These are phyloP conservation scores for Cyclotella cryptica DNA, from an alignment of 108 stramenopile genomes.

Conservation along the genomic window DNA sequence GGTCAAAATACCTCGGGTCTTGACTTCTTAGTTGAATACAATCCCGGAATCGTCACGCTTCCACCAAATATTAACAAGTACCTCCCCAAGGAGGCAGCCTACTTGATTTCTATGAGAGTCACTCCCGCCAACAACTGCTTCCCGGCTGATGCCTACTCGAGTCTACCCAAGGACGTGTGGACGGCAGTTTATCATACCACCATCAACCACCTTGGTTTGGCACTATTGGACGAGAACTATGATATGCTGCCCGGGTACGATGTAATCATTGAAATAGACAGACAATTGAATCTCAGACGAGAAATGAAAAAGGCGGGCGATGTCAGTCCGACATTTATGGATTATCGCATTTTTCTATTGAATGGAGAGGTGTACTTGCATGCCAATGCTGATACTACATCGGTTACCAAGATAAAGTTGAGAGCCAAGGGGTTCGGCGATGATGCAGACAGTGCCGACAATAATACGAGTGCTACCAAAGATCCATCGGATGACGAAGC, in stretches of 20 bases:
- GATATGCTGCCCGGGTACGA: conserved; percentile 43
- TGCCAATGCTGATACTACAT: conserved; percentile 38
- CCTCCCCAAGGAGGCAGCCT: conserved; percentile 42
- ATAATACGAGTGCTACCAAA: not conserved
- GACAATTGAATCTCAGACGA: conserved; percentile 33
- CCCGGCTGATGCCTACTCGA: conserved; percentile 14
- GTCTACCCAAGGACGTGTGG: conserved; percentile 34
- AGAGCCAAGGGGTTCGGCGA: conserved; percentile 24
- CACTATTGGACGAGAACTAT: conserved; percentile 35
- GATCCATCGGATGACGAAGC: conserved; percentile 11
- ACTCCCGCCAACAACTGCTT: conserved; percentile 58
- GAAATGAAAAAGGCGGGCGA: not conserved
- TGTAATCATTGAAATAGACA: conserved; percentile 40
- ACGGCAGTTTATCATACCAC: conserved; percentile 38
- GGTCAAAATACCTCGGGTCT: conserved; percentile 16
- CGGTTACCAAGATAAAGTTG: conserved; percentile 28
- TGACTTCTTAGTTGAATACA: conserved; percentile 48
- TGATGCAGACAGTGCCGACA: not conserved
- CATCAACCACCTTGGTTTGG: conserved; percentile 47
- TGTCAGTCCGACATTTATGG: conserved; percentile 36
- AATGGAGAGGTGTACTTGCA: conserved; percentile 45
- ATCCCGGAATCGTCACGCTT: conserved; percentile 45
- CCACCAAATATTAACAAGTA: conserved; percentile 14
- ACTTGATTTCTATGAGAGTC: conserved; percentile 46
- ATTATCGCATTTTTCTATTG: conserved; percentile 46